phyloP scores from a whole-genome alignment of 768 basidiomycete genomes.

The Wakefieldia striispora region DNA sequence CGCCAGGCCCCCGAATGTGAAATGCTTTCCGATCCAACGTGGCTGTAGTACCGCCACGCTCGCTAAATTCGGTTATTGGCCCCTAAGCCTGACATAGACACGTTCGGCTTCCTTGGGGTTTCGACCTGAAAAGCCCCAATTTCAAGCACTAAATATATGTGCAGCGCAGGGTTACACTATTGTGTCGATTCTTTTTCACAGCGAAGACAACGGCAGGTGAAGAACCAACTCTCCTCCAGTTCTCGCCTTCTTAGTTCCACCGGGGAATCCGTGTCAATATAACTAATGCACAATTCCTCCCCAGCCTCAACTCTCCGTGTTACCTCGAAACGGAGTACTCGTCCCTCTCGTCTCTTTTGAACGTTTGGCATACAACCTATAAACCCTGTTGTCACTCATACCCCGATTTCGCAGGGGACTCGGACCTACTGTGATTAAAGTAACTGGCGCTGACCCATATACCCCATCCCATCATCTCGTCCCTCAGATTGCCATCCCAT shows the following conservation, averaged over 20 bases:
- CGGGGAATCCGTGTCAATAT: slow-evolving; percentile 37
- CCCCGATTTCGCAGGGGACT: background rate
- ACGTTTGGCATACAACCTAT: slow-evolving; percentile 55
- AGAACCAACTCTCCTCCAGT: slow-evolving; percentile 54
- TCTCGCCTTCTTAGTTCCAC: slow-evolving; percentile 39
- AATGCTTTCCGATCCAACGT: slow-evolving; percentile 14
- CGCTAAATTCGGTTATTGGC: slow-evolving; percentile 3
- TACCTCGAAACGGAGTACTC: slow-evolving; percentile 48
- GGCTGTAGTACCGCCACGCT: slow-evolving; percentile 1
- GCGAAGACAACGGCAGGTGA: slow-evolving; percentile 48
- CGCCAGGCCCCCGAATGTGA: slow-evolving; percentile 1
- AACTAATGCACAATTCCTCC: slow-evolving; percentile 60
- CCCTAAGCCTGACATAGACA: background rate
- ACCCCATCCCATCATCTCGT: slow-evolving; percentile 66
- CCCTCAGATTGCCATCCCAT: slow-evolving; percentile 50
- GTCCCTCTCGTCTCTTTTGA: slow-evolving; percentile 43
- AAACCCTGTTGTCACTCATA: background rate
- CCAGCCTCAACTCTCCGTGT: slow-evolving; percentile 41
- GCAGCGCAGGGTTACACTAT: background rate
- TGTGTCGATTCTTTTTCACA: slow-evolving; percentile 33
- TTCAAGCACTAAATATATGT: too few species aligned
- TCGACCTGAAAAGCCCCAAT: too few species aligned
- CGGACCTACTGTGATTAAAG: slow-evolving; percentile 62
- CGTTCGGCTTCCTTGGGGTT: too few species aligned
- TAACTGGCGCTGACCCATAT: slow-evolving; percentile 60